These are phyloP conservation scores for Termitomyces sp. DNA, from an alignment of 768 basidiomycete genomes.

Conservation along the genomic window DNA sequence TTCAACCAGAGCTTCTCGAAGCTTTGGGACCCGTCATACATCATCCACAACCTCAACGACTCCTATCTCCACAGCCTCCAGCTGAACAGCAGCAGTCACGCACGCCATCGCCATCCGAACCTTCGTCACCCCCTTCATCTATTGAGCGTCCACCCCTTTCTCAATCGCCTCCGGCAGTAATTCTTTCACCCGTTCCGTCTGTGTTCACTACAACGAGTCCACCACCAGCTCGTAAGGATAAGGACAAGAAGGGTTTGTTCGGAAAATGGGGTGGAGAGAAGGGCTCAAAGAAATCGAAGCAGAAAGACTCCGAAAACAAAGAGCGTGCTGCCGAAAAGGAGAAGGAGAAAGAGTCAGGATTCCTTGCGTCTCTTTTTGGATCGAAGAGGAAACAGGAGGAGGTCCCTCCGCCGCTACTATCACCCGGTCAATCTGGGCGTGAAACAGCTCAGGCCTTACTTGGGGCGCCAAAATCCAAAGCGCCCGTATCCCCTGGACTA, in stretches of 20 bases:
- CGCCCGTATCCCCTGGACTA: constrained; percentile 54
- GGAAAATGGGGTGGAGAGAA: constrained; percentile 67
- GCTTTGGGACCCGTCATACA: constrained; percentile 43
- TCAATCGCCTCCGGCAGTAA: constrained; percentile 17
- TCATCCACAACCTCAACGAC: constrained; percentile 63
- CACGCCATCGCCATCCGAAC: constrained; percentile 53
- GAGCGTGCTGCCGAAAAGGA: constrained; percentile 34
- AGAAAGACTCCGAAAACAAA: constrained; percentile 11
- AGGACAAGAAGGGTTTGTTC: constrained; percentile 69
- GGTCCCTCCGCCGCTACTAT: constrained; percentile 26
- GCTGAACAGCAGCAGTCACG: constrained; percentile 38
- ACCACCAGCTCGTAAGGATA: constrained; percentile 51
- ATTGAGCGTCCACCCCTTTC: constrained; percentile 20
- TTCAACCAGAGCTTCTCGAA: constrained; percentile 27
- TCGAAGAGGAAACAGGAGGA: constrained; percentile 83
- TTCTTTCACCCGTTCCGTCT: constrained; percentile 21
- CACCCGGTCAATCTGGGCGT: constrained; percentile 52
- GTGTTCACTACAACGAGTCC: constrained; percentile 23
- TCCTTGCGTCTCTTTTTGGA: constrained; percentile 90
- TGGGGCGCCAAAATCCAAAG: constrained; percentile 77
- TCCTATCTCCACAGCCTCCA: constrained; percentile 34
- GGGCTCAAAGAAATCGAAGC: constrained; percentile 43
- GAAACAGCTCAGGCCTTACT: constrained; percentile 86
- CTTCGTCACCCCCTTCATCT: constrained; percentile 15
- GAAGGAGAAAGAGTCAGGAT: constrained; percentile 73